These are phyloP conservation scores for Nephelium lappaceum DNA, from an alignment of 345 rosid species.

Conservation along the genomic window DNA sequence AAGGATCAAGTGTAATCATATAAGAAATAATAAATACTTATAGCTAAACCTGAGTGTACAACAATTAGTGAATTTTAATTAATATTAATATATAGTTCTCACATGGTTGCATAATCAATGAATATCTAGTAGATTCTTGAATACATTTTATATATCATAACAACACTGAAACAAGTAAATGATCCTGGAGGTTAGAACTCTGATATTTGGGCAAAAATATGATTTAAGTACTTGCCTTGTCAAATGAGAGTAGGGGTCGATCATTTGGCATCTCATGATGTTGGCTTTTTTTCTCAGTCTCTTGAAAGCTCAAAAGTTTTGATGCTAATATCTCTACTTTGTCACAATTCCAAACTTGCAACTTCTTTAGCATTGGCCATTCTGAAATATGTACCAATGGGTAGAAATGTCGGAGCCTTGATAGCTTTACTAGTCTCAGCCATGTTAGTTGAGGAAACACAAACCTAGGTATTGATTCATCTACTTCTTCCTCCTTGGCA, in stretches of 20 bases:
- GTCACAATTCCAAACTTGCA: conserved; percentile 13
- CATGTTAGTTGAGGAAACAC: conserved; percentile 14
- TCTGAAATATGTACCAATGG: conserved; percentile 7
- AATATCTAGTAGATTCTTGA: too few species aligned
- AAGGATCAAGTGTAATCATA: too few species aligned
- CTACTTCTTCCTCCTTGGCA: neutral
- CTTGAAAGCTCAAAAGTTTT: neutral
- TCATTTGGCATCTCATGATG: neutral
- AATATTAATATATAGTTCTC: too few species aligned
- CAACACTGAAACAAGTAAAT: too few species aligned
- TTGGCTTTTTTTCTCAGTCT: neutral
- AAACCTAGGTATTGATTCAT: neutral
- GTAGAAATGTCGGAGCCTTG: conserved; percentile 17
- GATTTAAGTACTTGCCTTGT: neutral
- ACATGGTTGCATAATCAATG: too few species aligned
- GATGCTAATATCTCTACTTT: neutral
- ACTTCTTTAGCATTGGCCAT: conserved; percentile 15
- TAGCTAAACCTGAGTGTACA: too few species aligned
- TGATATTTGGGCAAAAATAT: neutral
- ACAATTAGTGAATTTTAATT: too few species aligned
- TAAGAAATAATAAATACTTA: too few species aligned
- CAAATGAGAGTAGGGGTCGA: conserved; percentile 9
- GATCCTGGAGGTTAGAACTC: neutral
- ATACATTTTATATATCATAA: too few species aligned
- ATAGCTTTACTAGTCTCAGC: conserved; percentile 4